Base-by-base conservation (phyloP, 352 stramenopile species). In the Phytophthora ohioensis region DNA sequence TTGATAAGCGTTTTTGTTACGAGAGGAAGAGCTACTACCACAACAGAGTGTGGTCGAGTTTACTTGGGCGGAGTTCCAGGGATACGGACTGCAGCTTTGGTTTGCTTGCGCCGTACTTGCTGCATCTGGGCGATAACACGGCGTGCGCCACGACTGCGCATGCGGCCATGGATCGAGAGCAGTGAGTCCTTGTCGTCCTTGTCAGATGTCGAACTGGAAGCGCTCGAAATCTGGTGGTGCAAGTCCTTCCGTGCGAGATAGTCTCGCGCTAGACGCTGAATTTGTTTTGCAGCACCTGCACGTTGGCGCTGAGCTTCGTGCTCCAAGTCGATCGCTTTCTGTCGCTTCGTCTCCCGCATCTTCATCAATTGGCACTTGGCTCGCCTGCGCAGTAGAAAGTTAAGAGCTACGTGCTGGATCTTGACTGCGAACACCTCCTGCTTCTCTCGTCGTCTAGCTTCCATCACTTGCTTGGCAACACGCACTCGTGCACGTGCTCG, bases 231-330 rank as follows among this genome's bases (percentile, higher is more conserved):
- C 36, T 78, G 74, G 1, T 71, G 77, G n/a, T 84, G 63, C 4
- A 86, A 51, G 31, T 55, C 65, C 48, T 75, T 76, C 3, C 81
- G 67, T 30, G 63, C 64, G 12, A 87, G 51, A 30, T 84, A 69
- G 0, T 63, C 72, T 30, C 84, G 72, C 30, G 77, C 64, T 5
- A 79, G 46, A n/a, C 79, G 75, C 62, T 92, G 84, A 52, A 91
- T 87, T 13, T 79, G 62, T 7, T 57, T 67, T 1, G 69, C 82
- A 9, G 84, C 84, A 9, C 74, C 54, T 27, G 62, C 32, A 8
- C 70, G 67, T 35, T 69, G 46, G 4, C 69, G 56, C 10, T 64
- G 45, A 13, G 57, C 55, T 56, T 78, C 49, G 31, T 70, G 32
- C 8, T 78, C 64, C 13, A 76, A 57, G 1, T 78, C 67, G 4